Evolutionary conservation across 768 basidiomycete species (phyloP).

Genomic region (Cyclocybe aegerita): DNA sequence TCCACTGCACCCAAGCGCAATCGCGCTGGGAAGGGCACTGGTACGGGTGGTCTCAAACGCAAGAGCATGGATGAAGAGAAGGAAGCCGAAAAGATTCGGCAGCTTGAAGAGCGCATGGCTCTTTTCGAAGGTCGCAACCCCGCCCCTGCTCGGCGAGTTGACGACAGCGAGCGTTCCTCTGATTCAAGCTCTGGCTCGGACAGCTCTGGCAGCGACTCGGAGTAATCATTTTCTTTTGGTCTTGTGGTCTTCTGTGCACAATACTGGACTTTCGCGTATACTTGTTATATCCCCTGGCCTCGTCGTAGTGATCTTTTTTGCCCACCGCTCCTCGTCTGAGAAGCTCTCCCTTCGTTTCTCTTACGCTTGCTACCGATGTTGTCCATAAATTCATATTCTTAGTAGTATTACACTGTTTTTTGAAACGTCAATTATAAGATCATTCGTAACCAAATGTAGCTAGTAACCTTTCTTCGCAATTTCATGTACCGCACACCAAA

Average conservation of each 20-base stretch:
- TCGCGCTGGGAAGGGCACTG: constrained; percentile 72
- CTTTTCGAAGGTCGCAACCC: constrained; percentile 63
- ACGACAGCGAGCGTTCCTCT: constrained; percentile 73
- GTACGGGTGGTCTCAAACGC: constrained; percentile 87
- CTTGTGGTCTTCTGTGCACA: constrained; percentile 14
- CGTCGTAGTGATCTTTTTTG: constrained; percentile 25
- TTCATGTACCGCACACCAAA: constrained; percentile 6
- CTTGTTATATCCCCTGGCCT: constrained; percentile 21
- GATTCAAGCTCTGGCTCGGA: constrained; percentile 79
- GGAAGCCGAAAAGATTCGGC: constrained; percentile 92
- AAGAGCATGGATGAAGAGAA: constrained; percentile 98
- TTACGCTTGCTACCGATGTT: constrained; percentile 27
- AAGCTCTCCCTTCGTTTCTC: constrained; percentile 19
- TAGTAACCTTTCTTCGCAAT: constrained; percentile 40
- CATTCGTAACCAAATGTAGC: constrained; percentile 46
- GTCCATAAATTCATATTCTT: constrained; percentile 23
- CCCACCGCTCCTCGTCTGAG: constrained; percentile 16
- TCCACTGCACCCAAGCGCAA: constrained; percentile 60
- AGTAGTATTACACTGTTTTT: constrained; percentile 15
- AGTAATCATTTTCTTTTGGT: constrained; percentile 43
- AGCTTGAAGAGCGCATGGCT: constrained; percentile 84
- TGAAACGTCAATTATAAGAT: constrained; percentile 16
- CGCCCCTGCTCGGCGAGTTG: constrained; percentile 37
- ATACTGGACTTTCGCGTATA: constrained; percentile 13
- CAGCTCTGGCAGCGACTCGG: constrained; percentile 83